Base-by-base conservation (phyloP, 2,329 filamentous ascomycete species). In the Apiospora kogelbergensis region DNA sequence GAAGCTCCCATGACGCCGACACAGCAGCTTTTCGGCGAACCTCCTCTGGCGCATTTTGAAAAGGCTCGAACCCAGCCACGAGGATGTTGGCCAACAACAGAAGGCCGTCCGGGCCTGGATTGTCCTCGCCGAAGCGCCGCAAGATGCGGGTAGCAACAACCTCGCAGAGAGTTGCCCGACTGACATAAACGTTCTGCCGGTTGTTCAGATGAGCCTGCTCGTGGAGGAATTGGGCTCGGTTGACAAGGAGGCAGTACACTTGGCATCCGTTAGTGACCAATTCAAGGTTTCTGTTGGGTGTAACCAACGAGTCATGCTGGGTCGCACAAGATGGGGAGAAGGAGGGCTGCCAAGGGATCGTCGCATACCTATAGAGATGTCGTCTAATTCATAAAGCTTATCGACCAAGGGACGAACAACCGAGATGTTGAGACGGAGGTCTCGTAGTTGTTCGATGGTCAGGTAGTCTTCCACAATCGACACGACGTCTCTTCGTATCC, bases 191-290 rank as follows among this genome's bases (percentile, higher is more conserved):
- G 70, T 93, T 95, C 78, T 95, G 92, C 70, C 93, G 90, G 76
- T 94, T 93, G 74, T 88, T 88, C 75, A 93, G 87, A 74, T 91
- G 90, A 13, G 89, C 85, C 78, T 96, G 93, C 78, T 96, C 92
- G 68, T 91, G 87, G 30, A 95, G 83, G 75, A 96, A 96, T 76
- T 94, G 91, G 42, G 90, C 89, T 17, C 93, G 88, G 75, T 97
- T 96, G 72, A 96, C 93, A 26, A 97, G 86, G 70, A 97, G 82
- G 77, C 93, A 95, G 78, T 95, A 96, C 13, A 96, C 92, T 90
- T 74, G 48, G 46, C 65, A 57, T 68, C 22, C 6, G 67, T 74
- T 68, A 72, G 71, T 67, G 20, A 64, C 6, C n/a, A 33, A 30
- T 22, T 37, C 65, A 45, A 46, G 40, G 37, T 65, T 42, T n/a